Conservation (phyloP, 2,329 filamentous ascomycete genomes). For the Ceratocystis diversiconidia region DNA sequence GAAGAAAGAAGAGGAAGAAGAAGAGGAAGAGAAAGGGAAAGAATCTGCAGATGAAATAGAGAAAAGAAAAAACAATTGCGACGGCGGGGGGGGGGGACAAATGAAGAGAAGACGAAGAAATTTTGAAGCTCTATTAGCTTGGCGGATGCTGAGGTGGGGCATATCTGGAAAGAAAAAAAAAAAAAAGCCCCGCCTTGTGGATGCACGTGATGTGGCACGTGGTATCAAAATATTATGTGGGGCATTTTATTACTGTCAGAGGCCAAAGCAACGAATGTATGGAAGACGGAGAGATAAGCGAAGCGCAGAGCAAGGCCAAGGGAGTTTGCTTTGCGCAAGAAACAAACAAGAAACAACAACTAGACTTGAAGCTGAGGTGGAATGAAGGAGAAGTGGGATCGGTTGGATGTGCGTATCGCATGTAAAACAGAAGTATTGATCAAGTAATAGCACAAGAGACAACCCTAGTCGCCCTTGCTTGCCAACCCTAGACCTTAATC, state of each 20-base stretch:
- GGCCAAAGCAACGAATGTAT: background rate
- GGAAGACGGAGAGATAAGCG: background rate
- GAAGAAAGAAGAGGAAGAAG: constrained; percentile 7
- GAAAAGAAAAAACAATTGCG: constrained; percentile 4
- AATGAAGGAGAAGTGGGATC: too few species aligned
- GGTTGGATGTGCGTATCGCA: too few species aligned
- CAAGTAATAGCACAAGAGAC: too few species aligned
- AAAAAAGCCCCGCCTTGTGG: constrained; percentile 5
- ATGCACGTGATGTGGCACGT: background rate
- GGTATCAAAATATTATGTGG: background rate
- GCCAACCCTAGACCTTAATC: too few species aligned
- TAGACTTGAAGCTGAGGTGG: too few species aligned
- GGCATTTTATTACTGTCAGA: background rate
- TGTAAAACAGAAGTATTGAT: too few species aligned
- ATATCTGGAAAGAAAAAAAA: background rate
- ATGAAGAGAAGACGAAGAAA: constrained; percentile 23
- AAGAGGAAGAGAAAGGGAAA: constrained; percentile 7
- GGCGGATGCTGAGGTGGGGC: constrained; percentile 6
- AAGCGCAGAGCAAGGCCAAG: too few species aligned
- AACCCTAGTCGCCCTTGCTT: too few species aligned
- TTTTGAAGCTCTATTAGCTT: constrained; percentile 24
- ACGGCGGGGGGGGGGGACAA: constrained; percentile 16
- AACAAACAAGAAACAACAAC: too few species aligned
- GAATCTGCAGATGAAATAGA: constrained; percentile 14
- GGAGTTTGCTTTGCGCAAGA: too few species aligned